Evolutionary conservation across 129 eudicot species (phyloP).

Genomic region (Erigeron canadensis): DNA sequence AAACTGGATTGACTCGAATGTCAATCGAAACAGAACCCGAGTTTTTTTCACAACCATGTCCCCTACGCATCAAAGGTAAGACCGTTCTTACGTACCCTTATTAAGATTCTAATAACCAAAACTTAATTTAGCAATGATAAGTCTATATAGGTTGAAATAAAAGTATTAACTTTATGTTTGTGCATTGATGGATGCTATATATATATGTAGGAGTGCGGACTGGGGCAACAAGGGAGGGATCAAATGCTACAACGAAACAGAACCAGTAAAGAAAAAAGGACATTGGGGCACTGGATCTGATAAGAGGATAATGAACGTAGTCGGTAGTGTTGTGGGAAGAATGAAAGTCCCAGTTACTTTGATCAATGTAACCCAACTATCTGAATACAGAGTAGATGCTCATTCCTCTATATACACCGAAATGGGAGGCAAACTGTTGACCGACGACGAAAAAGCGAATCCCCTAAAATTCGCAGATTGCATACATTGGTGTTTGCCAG

Average conservation of each 20-base stretch:
- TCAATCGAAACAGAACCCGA: conserved; percentile 61
- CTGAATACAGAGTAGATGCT: conserved; percentile 84
- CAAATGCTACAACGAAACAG: conserved; percentile 87
- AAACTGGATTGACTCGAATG: conserved; percentile 86
- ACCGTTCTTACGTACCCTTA: not conserved
- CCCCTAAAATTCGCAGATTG: conserved; percentile 89
- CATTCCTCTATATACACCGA: conserved; percentile 84
- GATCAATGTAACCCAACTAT: conserved; percentile 78
- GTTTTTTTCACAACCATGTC: conserved; percentile 97
- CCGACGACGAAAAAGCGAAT: conserved; percentile 64
- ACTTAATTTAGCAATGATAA: not conserved
- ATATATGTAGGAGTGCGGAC: conserved; percentile 55
- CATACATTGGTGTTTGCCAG: conserved; percentile 98
- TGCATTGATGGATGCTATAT: not conserved
- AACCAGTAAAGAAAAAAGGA: conserved; percentile 56
- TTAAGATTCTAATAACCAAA: no score
- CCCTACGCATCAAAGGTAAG: conserved; percentile 86
- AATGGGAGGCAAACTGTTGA: conserved; percentile 61
- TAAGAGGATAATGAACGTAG: conserved; percentile 71
- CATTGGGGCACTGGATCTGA: conserved; percentile 95
- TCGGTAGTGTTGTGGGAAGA: conserved; percentile 45
- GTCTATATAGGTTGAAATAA: no score
- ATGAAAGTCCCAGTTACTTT: conserved; percentile 78
- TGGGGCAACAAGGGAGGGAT: conserved; percentile 70
- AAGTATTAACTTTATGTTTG: not conserved